Evolutionary conservation across 306 rosid species (phyloP).

Genomic region (Aeschynomene evenia): DNA sequence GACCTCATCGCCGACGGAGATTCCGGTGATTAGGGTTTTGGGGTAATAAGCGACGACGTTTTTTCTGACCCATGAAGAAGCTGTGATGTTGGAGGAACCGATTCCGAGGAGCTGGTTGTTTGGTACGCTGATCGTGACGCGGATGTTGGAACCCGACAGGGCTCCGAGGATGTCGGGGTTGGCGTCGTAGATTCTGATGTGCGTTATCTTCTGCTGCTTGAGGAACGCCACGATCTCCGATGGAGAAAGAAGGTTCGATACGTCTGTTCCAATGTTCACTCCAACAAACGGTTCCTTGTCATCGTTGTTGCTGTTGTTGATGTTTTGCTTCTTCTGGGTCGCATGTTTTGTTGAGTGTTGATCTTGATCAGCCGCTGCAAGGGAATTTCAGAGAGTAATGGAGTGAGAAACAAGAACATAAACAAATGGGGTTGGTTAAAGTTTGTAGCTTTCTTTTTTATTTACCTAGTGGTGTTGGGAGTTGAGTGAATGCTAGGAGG

Average conservation of each 20-base stretch:
- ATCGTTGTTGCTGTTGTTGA: not conserved
- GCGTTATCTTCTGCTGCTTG: slow-evolving; percentile 56
- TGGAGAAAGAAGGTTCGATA: slow-evolving; percentile 58
- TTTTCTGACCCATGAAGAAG: slow-evolving; percentile 64
- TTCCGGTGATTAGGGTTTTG: slow-evolving; percentile 53
- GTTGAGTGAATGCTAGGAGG: not conserved
- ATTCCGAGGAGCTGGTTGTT: slow-evolving; percentile 86
- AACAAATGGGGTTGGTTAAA: not conserved
- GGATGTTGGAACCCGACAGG: slow-evolving; percentile 55
- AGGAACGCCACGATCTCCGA: slow-evolving; percentile 57
- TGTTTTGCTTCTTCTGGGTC: no score
- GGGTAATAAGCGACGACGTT: slow-evolving; percentile 72
- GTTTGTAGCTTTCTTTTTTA: not conserved
- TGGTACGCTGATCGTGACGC: slow-evolving; percentile 69
- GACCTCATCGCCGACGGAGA: slow-evolving; percentile 87
- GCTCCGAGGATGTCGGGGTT: slow-evolving; percentile 71
- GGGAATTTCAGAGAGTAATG: not conserved
- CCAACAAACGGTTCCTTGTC: slow-evolving; percentile 69
- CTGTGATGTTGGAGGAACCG: slow-evolving; percentile 81
- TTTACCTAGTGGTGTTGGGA: slow-evolving; percentile 42
- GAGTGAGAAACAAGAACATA: not conserved
- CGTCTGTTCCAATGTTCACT: slow-evolving; percentile 77
- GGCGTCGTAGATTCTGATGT: slow-evolving; percentile 77
- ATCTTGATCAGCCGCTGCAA: slow-evolving; percentile 42
- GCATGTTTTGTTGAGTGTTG: not conserved